Evolutionary conservation across 2,329 filamentous ascomycete genomes (phyloP).

Genomic region (Exophiala viscosa): DNA sequence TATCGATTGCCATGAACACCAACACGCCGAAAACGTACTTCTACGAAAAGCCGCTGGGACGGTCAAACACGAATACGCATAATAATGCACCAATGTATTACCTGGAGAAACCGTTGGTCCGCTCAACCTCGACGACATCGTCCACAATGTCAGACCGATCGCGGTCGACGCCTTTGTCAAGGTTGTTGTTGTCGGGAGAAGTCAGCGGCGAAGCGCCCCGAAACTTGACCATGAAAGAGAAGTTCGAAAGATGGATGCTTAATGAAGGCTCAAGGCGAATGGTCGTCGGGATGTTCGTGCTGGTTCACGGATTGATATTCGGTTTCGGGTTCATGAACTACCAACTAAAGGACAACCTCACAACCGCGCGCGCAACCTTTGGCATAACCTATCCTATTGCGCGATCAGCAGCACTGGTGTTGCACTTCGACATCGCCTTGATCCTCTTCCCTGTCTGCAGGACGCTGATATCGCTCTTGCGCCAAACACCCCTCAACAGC

Average conservation of each 20-base stretch:
- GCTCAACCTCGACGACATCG: slow-evolving; percentile 20
- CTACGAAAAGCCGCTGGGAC: slow-evolving; percentile 26
- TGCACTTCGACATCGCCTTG: slow-evolving; percentile 78
- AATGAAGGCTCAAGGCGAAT: slow-evolving; percentile 80
- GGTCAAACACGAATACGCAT: slow-evolving; percentile 26
- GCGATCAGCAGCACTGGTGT: slow-evolving; percentile 67
- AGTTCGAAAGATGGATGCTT: slow-evolving; percentile 82
- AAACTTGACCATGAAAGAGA: slow-evolving; percentile 65
- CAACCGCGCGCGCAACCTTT: slow-evolving; percentile 63
- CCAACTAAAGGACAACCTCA: slow-evolving; percentile 69
- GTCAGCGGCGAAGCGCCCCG: slow-evolving; percentile 71
- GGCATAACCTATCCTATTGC: slow-evolving; percentile 75
- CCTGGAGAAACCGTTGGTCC: slow-evolving; percentile 27
- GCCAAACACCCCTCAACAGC: slow-evolving; percentile 77
- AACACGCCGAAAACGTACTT: slow-evolving; percentile 18
- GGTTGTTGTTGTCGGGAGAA: slow-evolving; percentile 78
- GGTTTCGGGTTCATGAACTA: slow-evolving; percentile 78
- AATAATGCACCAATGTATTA: slow-evolving; percentile 27
- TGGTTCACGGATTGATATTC: slow-evolving; percentile 72
- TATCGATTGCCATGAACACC: slow-evolving; percentile 16
- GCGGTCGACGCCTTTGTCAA: slow-evolving; percentile 76
- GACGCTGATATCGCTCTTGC: slow-evolving; percentile 74
- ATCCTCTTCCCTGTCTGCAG: slow-evolving; percentile 70
- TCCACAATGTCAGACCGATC: slow-evolving; percentile 57
- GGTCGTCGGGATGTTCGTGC: slow-evolving; percentile 73